Percentiles rank a stretch among this genome's conserved stretches.
Conservation (phyloP, 177 flowering plant genomes). For the Telopea speciosissima region DNA sequence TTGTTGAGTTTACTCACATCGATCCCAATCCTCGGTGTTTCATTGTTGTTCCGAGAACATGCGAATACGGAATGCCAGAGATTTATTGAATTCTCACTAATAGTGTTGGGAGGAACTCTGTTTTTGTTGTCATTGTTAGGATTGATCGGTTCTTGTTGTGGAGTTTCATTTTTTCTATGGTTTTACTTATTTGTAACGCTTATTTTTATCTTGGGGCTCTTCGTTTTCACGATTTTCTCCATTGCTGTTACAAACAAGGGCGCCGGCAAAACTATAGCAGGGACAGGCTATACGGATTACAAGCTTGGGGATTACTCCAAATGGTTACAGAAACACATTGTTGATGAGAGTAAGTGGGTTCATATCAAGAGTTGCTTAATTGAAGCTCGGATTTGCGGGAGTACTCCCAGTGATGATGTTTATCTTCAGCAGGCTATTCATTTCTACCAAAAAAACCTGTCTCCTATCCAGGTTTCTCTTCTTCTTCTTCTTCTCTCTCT, state of each 20-base stretch:
- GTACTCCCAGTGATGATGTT: background rate
- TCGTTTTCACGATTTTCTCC: constrained; percentile 26
- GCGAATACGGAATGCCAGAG: constrained; percentile 24
- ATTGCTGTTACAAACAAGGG: constrained; percentile 31
- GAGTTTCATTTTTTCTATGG: constrained; percentile 15
- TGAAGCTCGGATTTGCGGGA: constrained; percentile 26
- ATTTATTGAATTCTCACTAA: constrained; percentile 19
- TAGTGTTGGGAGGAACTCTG: constrained; percentile 21
- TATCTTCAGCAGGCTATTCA: constrained; percentile 6
- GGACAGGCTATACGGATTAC: constrained; percentile 25
- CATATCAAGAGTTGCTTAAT: constrained; percentile 35
- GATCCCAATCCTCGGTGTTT: background rate
- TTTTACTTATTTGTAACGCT: constrained; percentile 25
- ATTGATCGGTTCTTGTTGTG: constrained; percentile 24
- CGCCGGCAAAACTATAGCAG: constrained; percentile 26
- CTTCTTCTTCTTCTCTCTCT: background rate
- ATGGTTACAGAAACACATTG: constrained; percentile 34
- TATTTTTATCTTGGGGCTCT: constrained; percentile 17
- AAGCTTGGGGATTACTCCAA: constrained; percentile 32
- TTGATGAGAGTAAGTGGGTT: constrained; percentile 29
- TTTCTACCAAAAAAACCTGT: constrained; percentile 20
- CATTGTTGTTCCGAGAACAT: background rate
- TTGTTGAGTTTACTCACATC: background rate
- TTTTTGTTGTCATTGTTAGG: constrained; percentile 30
- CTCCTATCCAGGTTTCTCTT: constrained; percentile 5